A percentile compares a stretch with the other conserved stretches of the same genome.
Conservation (phyloP, 2,329 filamentous ascomycete species). For the Grosmannia clavigera region DNA sequence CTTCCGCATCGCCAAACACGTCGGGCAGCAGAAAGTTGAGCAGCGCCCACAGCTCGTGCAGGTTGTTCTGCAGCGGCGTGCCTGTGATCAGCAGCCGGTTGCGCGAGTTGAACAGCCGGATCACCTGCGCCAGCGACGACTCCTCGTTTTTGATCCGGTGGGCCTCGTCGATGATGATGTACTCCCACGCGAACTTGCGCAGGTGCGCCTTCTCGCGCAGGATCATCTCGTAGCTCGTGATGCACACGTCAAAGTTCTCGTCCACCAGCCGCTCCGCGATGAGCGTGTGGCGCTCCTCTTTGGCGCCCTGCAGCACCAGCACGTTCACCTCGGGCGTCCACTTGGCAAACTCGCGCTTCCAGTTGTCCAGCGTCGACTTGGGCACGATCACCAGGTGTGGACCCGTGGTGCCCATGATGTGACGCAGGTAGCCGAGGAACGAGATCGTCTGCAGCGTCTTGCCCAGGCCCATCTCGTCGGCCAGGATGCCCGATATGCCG, state of each 20-base stretch:
- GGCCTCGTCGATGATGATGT: slow-evolving; percentile 97
- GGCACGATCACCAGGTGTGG: slow-evolving; percentile 88
- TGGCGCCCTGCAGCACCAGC: slow-evolving; percentile 83
- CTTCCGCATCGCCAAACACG: slow-evolving; percentile 91
- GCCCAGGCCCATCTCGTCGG: slow-evolving; percentile 96
- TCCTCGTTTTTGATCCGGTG: slow-evolving; percentile 99
- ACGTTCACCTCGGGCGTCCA: slow-evolving; percentile 97
- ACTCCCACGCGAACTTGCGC: slow-evolving; percentile 98
- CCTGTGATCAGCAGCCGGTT: slow-evolving; percentile 93
- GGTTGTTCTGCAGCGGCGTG: slow-evolving; percentile 92
- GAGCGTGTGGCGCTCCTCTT: slow-evolving; percentile 78
- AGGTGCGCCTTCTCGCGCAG: slow-evolving; percentile 86
- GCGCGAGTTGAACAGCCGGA: slow-evolving; percentile 88
- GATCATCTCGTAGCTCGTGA: slow-evolving; percentile 99
- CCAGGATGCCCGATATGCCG: slow-evolving; percentile 93
- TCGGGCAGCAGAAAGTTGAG: slow-evolving; percentile 97
- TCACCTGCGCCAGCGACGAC: slow-evolving; percentile 90
- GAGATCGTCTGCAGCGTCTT: slow-evolving; percentile 97
- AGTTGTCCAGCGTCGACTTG: slow-evolving; percentile 96
- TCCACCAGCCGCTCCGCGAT: slow-evolving; percentile 88
- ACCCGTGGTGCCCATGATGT: slow-evolving; percentile 77
- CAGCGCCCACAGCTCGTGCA: slow-evolving; percentile 94
- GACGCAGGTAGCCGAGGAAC: slow-evolving; percentile 87
- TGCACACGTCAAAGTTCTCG: slow-evolving; percentile 93
- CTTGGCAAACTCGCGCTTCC: slow-evolving; percentile 83